phyloP scores from a whole-genome alignment of 148 eudicot genomes.

The Camellia sinensis region DNA sequence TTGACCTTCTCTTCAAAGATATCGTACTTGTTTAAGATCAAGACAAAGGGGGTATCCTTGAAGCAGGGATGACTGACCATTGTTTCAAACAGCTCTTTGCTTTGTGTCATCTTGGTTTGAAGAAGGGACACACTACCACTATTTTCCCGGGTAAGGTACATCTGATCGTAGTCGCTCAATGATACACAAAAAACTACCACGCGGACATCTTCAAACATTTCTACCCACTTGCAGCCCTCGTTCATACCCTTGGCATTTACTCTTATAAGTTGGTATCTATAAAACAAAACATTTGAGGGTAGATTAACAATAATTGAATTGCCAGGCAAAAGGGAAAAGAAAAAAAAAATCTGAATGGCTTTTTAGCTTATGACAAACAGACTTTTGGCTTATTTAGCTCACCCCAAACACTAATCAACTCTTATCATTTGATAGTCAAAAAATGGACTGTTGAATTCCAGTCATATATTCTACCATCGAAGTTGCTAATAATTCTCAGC shows the following conservation, averaged over 20 bases:
- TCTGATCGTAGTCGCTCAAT: conserved; percentile 84
- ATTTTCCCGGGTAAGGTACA: conserved; percentile 44
- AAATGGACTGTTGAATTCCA: neutral
- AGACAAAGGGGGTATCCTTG: conserved; percentile 72
- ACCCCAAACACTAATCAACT: no score
- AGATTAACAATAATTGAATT: neutral
- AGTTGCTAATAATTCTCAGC: neutral
- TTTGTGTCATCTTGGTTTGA: conserved; percentile 77
- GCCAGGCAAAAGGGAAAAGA: neutral
- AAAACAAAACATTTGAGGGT: neutral
- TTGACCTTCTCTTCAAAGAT: conserved; percentile 82
- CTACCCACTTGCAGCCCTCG: conserved; percentile 98
- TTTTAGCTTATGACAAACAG: no score
- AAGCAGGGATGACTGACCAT: conserved; percentile 82
- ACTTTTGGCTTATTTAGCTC: neutral
- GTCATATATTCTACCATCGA: neutral
- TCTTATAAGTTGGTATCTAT: conserved; percentile 85
- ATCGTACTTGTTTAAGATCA: conserved; percentile 84
- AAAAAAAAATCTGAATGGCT: neutral
- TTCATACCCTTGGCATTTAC: conserved; percentile 86
- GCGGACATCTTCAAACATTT: conserved; percentile 97
- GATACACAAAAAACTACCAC: conserved; percentile 75
- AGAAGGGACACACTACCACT: conserved; percentile 41
- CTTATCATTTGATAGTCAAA: no score
- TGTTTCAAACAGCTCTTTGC: conserved; percentile 78